phyloP scores from a whole-genome alignment of 2,329 filamentous ascomycete species.

The Paracorniculantispora psalliotae region DNA sequence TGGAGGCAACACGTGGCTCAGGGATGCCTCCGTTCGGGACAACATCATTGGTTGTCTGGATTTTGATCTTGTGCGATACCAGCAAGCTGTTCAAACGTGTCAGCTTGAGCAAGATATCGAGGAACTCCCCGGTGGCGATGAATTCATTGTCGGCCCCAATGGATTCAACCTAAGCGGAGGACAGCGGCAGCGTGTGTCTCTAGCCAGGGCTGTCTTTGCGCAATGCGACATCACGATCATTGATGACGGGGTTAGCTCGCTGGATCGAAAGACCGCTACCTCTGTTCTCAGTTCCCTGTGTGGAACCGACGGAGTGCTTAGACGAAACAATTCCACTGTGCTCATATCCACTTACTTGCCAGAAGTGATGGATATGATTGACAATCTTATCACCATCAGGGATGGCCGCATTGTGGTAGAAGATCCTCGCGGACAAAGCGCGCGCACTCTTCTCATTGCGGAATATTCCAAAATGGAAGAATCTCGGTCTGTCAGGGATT shows the following conservation, averaged over 20 bases:
- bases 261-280: neutral
- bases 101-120: neutral
- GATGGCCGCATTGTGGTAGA: neutral
- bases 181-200: neutral
- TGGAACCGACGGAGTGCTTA: neutral
- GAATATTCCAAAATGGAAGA: neutral
- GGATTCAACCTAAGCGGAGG: conserved; percentile 1
- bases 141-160: neutral
- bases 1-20: neutral
- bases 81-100: neutral
- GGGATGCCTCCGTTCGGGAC: neutral
- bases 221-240: neutral
- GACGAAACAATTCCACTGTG: neutral
- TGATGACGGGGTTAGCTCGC: neutral
- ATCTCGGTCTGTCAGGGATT: neutral
- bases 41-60: neutral
- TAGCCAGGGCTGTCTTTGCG: neutral
- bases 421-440: neutral
- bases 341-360: neutral
- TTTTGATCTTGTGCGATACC: neutral
- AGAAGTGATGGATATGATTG: neutral
- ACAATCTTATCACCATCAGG: neutral
- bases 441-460: neutral
- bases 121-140: neutral
- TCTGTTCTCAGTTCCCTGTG: neutral